A percentile compares a stretch with the other conserved stretches of the same genome.
These are phyloP conservation scores for Pseudocercospora cruenta DNA, from an alignment of 2,329 filamentous ascomycete genomes.

Conservation along the genomic window DNA sequence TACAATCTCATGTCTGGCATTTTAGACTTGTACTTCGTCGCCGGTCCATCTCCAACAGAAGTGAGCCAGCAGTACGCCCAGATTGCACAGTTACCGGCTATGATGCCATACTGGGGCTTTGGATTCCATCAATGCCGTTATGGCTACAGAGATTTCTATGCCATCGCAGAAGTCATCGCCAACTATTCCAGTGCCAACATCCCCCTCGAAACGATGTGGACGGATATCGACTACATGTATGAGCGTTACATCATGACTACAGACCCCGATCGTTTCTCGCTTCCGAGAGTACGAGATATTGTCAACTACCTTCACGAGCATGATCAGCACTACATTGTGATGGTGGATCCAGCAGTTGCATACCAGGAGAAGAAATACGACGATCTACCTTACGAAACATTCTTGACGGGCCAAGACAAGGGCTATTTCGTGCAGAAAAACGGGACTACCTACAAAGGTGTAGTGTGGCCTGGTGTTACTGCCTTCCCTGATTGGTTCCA, in stretches of 20 bases:
- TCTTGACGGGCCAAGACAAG: constrained; percentile 64
- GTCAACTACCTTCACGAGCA: constrained; percentile 55
- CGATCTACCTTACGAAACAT: constrained; percentile 47
- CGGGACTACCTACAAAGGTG: constrained; percentile 62
- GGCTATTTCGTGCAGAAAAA: constrained; percentile 58
- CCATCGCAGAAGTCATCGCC: constrained; percentile 66
- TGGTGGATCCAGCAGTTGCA: constrained; percentile 71
- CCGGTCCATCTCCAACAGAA: constrained; percentile 50
- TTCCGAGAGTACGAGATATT: constrained; percentile 66
- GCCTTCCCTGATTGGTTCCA: constrained; percentile 69
- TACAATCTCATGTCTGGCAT: constrained; percentile 79
- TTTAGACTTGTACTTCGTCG: constrained; percentile 63
- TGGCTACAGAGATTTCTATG: constrained; percentile 59
- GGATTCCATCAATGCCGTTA: constrained; percentile 56
- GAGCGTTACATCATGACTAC: constrained; percentile 63
- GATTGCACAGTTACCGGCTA: constrained; percentile 50
- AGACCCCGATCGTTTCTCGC: constrained; percentile 66
- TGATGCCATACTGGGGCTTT: constrained; percentile 57
- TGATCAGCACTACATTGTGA: constrained; percentile 54
- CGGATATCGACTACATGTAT: constrained; percentile 49
- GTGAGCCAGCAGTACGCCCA: constrained; percentile 55
- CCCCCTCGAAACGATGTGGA: constrained; percentile 73
- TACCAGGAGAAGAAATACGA: constrained; percentile 40
- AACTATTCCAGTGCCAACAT: constrained; percentile 68
- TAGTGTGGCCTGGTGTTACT: constrained; percentile 72